A percentile compares a stretch with the other conserved stretches of the same genome.
Conservation (phyloP, 495 filamentous ascomycete species). For the Pseudoneurospora amorphoporcata region DNA sequence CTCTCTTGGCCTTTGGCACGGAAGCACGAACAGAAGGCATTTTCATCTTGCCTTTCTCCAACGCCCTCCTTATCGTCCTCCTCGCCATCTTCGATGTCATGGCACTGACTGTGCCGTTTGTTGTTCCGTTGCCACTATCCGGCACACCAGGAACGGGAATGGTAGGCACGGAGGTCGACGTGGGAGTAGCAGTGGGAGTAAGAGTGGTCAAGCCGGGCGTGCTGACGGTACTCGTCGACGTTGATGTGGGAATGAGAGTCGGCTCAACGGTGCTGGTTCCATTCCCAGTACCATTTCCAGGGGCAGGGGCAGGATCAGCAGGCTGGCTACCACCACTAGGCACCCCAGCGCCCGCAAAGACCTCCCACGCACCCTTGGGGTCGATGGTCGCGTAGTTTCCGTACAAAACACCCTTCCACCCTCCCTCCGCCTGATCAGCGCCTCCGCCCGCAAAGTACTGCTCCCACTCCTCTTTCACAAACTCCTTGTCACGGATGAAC, state of each 20-base stretch:
- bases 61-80: not conserved
- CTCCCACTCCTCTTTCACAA: slow-evolving; percentile 81
- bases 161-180: not conserved
- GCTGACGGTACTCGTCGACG: not conserved
- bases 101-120: not conserved
- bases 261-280: not conserved
- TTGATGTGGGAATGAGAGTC: not conserved
- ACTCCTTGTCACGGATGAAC: slow-evolving; percentile 54
- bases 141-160: not conserved
- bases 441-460: slow-evolving; percentile 57
- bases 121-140: not conserved
- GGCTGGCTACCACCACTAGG: not conserved
- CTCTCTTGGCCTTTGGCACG: not conserved
- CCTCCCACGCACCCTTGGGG: slow-evolving; percentile 57
- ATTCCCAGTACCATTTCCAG: not conserved
- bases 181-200: not conserved
- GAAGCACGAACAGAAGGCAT: slow-evolving; percentile 54
- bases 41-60: not conserved
- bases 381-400: slow-evolving; percentile 74
- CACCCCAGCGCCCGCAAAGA: slow-evolving; percentile 42
- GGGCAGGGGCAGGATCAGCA: not conserved
- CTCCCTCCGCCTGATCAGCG: slow-evolving; percentile 51
- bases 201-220: not conserved
- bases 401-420: slow-evolving; percentile 80
- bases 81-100: not conserved